Evolutionary conservation across 2,329 filamentous ascomycete genomes (phyloP), one percentile per base, ranked within the genome.

Genomic region (Mariannaea elegans): DNA sequence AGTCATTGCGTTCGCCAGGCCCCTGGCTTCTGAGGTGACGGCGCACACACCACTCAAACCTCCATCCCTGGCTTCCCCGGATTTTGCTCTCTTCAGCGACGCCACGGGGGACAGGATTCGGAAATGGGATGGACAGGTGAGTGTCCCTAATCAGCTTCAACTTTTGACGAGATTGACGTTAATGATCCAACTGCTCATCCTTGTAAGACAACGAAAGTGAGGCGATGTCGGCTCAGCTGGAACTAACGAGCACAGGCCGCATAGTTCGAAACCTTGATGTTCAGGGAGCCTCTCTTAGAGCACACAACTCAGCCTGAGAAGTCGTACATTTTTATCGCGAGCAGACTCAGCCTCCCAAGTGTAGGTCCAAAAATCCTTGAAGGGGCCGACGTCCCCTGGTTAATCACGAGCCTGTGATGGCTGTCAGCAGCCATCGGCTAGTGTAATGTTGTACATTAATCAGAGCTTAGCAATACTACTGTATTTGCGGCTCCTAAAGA

Each of bases 51-150:
- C 65, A 69, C 60, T 56, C 48, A 54, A 45, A 61, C 52, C 53
- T n/a, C n/a, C 59, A 71, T 70, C 72, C 73, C 70, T 73, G 72
- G 42, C 65, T 75, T 73, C 73, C 73, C 73, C 73, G 66, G 73
- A 74, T 73, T 75, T 65, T 70, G 39, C 51, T 63, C 59, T 51
- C 57, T 61, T 19, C 46, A 45, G 38, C 61, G 41, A 32, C 51
- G 50, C 59, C 51, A 60, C 45, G 51, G 39, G 19, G 51, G 41
- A n/a, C 39, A 50, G 39, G 31, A 51, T 32, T 51, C 34, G 45
- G 39, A 55, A 46, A 51, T 49, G 56, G 12, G 45, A 59, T 47
- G 51, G 46, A 42, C 39, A 41, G 12, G 13, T 5, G 56, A 50
- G 56, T 21, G 36, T 44, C 18, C 7, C 9, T 24, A 21, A 39